A percentile compares a stretch with the other conserved stretches of the same genome.
Evolutionary conservation across 2,329 filamentous ascomycete genomes (phyloP).

Genomic region (Neonectria faginata): DNA sequence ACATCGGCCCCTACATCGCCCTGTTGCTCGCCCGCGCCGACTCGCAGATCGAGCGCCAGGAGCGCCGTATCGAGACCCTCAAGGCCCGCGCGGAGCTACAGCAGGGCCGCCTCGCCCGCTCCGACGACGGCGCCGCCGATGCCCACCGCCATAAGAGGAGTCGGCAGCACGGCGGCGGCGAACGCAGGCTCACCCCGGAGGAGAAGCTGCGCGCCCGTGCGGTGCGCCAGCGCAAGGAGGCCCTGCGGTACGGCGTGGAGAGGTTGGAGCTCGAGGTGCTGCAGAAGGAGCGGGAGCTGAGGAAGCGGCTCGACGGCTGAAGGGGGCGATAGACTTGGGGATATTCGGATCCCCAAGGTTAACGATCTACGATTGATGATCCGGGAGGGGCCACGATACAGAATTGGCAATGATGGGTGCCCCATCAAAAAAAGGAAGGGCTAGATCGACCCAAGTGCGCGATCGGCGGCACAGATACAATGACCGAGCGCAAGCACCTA

Average conservation of each 20-base stretch:
- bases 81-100: constrained; percentile 87
- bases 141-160: constrained; percentile 36
- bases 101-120: constrained; percentile 70
- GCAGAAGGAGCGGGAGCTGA: constrained; percentile 74
- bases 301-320: constrained; percentile 60
- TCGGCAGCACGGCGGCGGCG: constrained; percentile 36
- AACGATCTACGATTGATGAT: constrained; percentile 14
- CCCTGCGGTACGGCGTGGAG: constrained; percentile 87
- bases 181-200: constrained; percentile 62
- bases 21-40: constrained; percentile 85
- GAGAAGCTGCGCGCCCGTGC: constrained; percentile 67
- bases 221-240: constrained; percentile 83
- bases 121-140: constrained; percentile 38
- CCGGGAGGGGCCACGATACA: constrained; percentile 1
- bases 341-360: neutral
- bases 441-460: constrained; percentile 30
- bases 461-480: constrained; percentile 34
- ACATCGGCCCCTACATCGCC: constrained; percentile 88
- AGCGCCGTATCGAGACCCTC: constrained; percentile 83
- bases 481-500: constrained; percentile 20
- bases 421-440: constrained; percentile 16
- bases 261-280: constrained; percentile 86
- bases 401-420: constrained; percentile 15
- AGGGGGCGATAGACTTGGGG: neutral
- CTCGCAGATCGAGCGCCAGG: constrained; percentile 83